phyloP scores from a whole-genome alignment of 2,329 filamentous ascomycete genomes.

The Kalaharituber pfeilii region DNA sequence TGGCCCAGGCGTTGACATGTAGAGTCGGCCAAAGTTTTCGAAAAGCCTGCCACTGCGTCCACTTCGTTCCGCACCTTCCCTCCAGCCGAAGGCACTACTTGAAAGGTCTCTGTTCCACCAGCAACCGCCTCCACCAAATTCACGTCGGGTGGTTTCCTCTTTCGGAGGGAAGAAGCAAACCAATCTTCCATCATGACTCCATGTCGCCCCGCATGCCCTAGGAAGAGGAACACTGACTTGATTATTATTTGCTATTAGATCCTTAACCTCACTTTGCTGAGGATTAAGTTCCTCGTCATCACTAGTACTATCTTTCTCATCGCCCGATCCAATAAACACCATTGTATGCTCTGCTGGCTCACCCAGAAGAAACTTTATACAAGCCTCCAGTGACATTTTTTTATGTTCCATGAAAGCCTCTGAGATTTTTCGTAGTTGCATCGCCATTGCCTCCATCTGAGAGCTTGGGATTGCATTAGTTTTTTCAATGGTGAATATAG shows the following conservation, averaged over 20 bases:
- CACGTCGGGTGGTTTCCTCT: constrained; percentile 35
- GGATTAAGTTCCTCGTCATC: constrained; percentile 13
- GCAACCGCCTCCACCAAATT: constrained; percentile 9
- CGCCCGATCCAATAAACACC: constrained; percentile 27
- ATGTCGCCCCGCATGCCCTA: constrained; percentile 31
- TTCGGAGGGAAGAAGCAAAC: constrained; percentile 54
- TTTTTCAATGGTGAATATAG: constrained; percentile 39
- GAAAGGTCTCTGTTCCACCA: constrained; percentile 3
- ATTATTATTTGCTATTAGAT: constrained; percentile 16
- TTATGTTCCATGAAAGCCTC: constrained; percentile 36
- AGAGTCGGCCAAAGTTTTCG: constrained; percentile 45
- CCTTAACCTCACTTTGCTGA: constrained; percentile 11
- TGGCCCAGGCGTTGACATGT: constrained; percentile 34
- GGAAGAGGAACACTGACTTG: constrained; percentile 47
- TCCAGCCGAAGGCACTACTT: constrained; percentile 31
- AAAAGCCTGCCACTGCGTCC: constrained; percentile 38
- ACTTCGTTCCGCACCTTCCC: constrained; percentile 27
- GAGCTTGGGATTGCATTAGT: constrained; percentile 39
- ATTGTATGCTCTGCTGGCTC: constrained; percentile 40
- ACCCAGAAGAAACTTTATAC: constrained; percentile 43
- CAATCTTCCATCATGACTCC: constrained; percentile 37
- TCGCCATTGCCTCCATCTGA: constrained; percentile 33
- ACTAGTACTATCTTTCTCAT: constrained; percentile 31
- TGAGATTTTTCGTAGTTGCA: constrained; percentile 38
- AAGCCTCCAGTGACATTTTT: constrained; percentile 42